These are phyloP conservation scores for Botrytis fragariae DNA, from an alignment of 2,329 filamentous ascomycete genomes.

Conservation along the genomic window DNA sequence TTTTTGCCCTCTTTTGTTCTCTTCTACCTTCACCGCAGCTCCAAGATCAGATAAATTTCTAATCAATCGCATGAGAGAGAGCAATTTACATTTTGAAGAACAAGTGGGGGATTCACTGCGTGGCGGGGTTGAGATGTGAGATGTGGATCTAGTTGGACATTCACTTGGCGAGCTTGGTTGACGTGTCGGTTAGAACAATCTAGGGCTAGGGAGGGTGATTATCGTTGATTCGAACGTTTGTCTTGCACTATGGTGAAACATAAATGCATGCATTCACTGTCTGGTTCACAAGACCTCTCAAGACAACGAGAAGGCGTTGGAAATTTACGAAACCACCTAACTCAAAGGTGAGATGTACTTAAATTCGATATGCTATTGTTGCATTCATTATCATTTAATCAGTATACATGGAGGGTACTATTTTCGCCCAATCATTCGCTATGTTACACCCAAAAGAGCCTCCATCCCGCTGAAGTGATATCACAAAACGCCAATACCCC, in stretches of 20 bases:
- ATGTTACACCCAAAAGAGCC: conserved; percentile 11
- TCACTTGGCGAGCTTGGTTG: neutral
- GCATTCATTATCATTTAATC: conserved; percentile 17
- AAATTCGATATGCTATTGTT: conserved; percentile 10
- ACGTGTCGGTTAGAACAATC: neutral
- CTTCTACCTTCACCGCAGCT: too few relatives aligned
- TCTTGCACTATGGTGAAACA: neutral
- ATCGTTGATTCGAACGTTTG: neutral
- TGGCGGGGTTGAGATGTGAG: neutral
- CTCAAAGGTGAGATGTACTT: neutral
- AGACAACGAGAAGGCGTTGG: neutral
- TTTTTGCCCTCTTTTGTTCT: neutral
- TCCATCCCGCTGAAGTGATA: conserved; percentile 5
- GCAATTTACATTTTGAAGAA: neutral
- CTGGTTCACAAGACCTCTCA: neutral
- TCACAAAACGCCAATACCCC: conserved; percentile 15
- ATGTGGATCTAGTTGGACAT: neutral
- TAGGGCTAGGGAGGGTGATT: neutral
- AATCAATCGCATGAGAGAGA: too few relatives aligned
- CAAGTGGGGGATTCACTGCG: neutral
- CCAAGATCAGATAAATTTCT: too few relatives aligned
- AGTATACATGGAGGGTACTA: conserved; percentile 1
- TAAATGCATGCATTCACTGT: neutral
- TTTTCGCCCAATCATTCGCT: conserved; percentile 13
- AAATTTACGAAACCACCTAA: neutral